Conservation (phyloP, 129 eudicot genomes). For the Dittrichia graveolens region DNA sequence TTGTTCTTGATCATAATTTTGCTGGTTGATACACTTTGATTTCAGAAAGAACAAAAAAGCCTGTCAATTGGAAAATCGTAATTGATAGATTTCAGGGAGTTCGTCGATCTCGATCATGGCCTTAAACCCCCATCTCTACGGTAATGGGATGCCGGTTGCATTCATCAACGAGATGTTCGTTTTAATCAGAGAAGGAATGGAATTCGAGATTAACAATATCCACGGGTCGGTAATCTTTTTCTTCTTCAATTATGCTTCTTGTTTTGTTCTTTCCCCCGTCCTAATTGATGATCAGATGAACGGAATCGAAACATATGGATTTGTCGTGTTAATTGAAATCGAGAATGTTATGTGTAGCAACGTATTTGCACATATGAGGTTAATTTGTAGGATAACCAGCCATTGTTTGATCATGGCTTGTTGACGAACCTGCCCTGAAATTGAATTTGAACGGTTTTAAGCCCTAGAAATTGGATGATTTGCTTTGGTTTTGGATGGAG, state of each 20-base stretch:
- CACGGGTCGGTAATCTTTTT: slow-evolving; percentile 45
- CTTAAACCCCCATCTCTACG: slow-evolving; percentile 71
- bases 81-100: slow-evolving; percentile 6
- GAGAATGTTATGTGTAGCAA: no score
- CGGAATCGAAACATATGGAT: not conserved
- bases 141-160: slow-evolving; percentile 84
- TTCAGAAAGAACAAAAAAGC: not conserved
- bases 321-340: not conserved
- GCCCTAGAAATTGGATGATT: not conserved
- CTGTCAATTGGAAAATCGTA: not conserved
- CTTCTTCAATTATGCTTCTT: not conserved
- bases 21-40: not conserved
- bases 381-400: no score
- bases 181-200: slow-evolving; percentile 81
- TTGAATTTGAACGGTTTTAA: not conserved
- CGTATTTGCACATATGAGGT: no score
- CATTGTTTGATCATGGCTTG: not conserved
- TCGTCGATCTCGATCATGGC: slow-evolving; percentile 36
- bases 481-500: not conserved
- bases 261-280: not conserved
- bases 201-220: slow-evolving; percentile 76
- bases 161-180: slow-evolving; percentile 73
- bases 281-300: not conserved
- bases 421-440: slow-evolving; percentile 2
- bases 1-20: not conserved